Evolutionary conservation across 352 stramenopile genomes (phyloP), one percentile per base, ranked within the genome.

Genomic region (Phytophthora syringae): DNA sequence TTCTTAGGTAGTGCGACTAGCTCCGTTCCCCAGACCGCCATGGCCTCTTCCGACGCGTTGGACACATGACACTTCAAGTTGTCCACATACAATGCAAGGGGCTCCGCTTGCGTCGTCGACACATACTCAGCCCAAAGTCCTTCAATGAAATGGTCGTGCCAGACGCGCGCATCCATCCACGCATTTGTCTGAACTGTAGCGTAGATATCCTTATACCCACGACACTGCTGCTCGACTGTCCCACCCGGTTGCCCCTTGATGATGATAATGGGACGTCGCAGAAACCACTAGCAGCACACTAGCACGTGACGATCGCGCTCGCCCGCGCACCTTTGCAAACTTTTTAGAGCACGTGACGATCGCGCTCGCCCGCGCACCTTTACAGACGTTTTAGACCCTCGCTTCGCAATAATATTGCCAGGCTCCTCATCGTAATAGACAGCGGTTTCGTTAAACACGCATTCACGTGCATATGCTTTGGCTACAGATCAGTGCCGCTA

Each of bases 41-140:
- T 64, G 20, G 37, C 55, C 9, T 61, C 55, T 6, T 27, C 22
- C 4, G 64, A 65, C 1, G 55, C 64, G 5, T 53, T 39, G 2
- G 54, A 74, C 28, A 69, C 56, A 40, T 74, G 70, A 13, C 44
- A 60, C 53, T 68, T 68, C 37, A 74, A 68, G 37, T 77, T 77
- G 64, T 71, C 64, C n/a, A 74, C 52, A 30, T 66, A 69, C 21
- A 77, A 22, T 5, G 36, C 36, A 20, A 42, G 36, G 36, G 36
- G 36, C 15, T 20, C 48, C 12, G 21, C 48, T 13, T 66, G 18
- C 11, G 22, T 27, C 18, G 12, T 15, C 1, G 47, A 40, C 18
- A 67, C 42, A 40, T 52, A 60, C 0, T 67, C 50, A 7, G 28
- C 30, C 52, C 57, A 73, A 2, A 57, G 16, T 9, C 15, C 25